These are phyloP conservation scores for Fistulifera pelliculosa DNA, from an alignment of 108 stramenopile genomes.

Conservation along the genomic window DNA sequence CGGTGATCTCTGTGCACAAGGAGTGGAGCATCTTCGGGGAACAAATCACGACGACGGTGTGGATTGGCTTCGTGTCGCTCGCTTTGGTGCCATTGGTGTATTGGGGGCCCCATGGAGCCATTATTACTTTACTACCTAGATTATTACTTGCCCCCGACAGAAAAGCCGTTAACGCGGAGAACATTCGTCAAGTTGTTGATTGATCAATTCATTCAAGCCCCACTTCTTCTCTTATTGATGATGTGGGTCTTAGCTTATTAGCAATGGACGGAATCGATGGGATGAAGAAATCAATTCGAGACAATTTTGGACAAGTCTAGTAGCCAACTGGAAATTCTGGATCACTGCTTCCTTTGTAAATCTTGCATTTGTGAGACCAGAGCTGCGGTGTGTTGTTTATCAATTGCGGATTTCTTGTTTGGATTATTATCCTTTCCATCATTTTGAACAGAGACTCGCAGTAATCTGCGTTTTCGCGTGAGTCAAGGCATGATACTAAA, in stretches of 20 bases:
- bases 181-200: slow-evolving; percentile 26
- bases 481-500: no score
- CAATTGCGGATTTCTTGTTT: slow-evolving; percentile 33
- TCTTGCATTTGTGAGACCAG: slow-evolving; percentile 29
- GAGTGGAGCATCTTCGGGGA: slow-evolving; percentile 22
- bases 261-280: slow-evolving; percentile 13
- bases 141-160: slow-evolving; percentile 25
- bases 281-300: slow-evolving; percentile 12
- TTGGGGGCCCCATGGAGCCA: slow-evolving; percentile 27
- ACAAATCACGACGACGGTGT: slow-evolving; percentile 5
- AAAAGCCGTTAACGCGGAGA: slow-evolving; percentile 20
- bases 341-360: slow-evolving; percentile 27
- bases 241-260: slow-evolving; percentile 19
- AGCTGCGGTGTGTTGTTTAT: slow-evolving; percentile 25
- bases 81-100: slow-evolving; percentile 27
- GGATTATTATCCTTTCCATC: slow-evolving; percentile 29
- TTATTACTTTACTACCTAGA: slow-evolving; percentile 32
- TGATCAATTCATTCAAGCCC: slow-evolving; percentile 33
- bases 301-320: slow-evolving; percentile 13
- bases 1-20: slow-evolving; percentile 27
- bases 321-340: slow-evolving; percentile 44
- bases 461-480: no score
- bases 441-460: slow-evolving; percentile 13
- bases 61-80: slow-evolving; percentile 9
- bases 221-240: slow-evolving; percentile 17